These are phyloP conservation scores for Chenopodium berlandieri DNA, from an alignment of 148 eudicot genomes.

Conservation along the genomic window DNA sequence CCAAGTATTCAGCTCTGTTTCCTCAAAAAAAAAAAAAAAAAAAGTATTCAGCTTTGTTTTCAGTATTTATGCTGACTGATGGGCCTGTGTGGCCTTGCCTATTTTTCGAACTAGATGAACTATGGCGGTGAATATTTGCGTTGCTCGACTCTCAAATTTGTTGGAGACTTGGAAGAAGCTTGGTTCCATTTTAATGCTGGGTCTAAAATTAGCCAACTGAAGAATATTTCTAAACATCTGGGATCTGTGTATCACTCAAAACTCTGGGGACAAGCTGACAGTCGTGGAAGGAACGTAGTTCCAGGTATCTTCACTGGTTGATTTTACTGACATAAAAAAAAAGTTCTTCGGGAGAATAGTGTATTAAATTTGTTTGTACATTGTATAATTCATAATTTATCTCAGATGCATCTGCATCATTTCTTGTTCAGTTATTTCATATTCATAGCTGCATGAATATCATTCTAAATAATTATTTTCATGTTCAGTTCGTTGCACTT, in stretches of 20 bases:
- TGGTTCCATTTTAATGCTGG: neutral
- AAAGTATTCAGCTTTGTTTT: neutral
- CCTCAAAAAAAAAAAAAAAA: too few species aligned
- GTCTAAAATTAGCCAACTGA: neutral
- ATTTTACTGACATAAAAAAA: constrained; percentile 6
- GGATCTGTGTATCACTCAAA: constrained; percentile 7
- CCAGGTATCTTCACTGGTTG: neutral
- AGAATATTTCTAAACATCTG: neutral
- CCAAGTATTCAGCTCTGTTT: neutral
- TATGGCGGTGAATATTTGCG: neutral
- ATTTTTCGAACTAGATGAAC: neutral
- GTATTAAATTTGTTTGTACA: constrained; percentile 22
- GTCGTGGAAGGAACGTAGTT: neutral
- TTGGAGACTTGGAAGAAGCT: neutral
- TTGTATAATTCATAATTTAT: constrained; percentile 18
- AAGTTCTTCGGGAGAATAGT: neutral
- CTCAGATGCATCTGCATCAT: constrained; percentile 15
- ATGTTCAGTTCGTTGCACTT: neutral
- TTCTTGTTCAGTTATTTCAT: neutral
- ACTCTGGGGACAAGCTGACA: neutral
- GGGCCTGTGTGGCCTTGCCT: neutral
- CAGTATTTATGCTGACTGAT: neutral
- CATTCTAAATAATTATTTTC: neutral
- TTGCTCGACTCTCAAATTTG: neutral
- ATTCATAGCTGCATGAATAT: constrained; percentile 4